phyloP scores from a whole-genome alignment of 805 yeast species.

The Phaffomyces thermotolerans region DNA sequence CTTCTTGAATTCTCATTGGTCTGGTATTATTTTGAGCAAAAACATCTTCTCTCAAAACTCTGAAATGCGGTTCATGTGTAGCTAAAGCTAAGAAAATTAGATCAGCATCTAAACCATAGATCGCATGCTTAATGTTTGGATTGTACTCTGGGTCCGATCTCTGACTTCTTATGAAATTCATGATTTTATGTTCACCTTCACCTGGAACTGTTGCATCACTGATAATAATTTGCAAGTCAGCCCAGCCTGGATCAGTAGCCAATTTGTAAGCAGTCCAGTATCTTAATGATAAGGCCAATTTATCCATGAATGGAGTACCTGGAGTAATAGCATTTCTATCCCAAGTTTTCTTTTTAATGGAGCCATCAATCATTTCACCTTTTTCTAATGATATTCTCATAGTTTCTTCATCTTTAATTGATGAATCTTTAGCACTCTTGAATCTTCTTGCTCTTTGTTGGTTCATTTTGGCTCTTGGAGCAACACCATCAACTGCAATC shows the following conservation, averaged over 20 bases:
- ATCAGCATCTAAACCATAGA: slow-evolving; percentile 95
- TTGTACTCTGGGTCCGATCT: slow-evolving; percentile 69
- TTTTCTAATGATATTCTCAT: slow-evolving; percentile 35
- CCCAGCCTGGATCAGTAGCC: slow-evolving; percentile 83
- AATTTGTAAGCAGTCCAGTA: slow-evolving; percentile 86
- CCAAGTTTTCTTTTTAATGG: slow-evolving; percentile 76
- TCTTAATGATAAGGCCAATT: slow-evolving; percentile 70
- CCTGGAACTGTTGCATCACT: slow-evolving; percentile 98
- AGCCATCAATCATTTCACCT: slow-evolving; percentile 68
- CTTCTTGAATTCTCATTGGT: slow-evolving; percentile 37
- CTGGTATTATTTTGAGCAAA: slow-evolving; percentile 56
- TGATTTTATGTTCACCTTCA: slow-evolving; percentile 97
- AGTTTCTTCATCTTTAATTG: slow-evolving; percentile 65
- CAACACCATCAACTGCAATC: slow-evolving; percentile 99
- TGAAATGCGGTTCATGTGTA: slow-evolving; percentile 93
- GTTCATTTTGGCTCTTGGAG: slow-evolving; percentile 97
- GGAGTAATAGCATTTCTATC: slow-evolving; percentile 96
- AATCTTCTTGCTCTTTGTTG: slow-evolving; percentile 94
- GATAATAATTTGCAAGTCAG: slow-evolving; percentile 62
- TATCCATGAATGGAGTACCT: slow-evolving; percentile 95
- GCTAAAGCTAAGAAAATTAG: slow-evolving; percentile 87
- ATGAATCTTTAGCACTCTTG: slow-evolving; percentile 86
- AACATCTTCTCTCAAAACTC: slow-evolving; percentile 92
- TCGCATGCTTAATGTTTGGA: slow-evolving; percentile 83
- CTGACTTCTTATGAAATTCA: slow-evolving; percentile 80